A percentile compares a stretch with the other conserved stretches of the same genome.
phyloP scores from a whole-genome alignment of 495 filamentous ascomycete genomes.

The Margaritispora aquatica region DNA sequence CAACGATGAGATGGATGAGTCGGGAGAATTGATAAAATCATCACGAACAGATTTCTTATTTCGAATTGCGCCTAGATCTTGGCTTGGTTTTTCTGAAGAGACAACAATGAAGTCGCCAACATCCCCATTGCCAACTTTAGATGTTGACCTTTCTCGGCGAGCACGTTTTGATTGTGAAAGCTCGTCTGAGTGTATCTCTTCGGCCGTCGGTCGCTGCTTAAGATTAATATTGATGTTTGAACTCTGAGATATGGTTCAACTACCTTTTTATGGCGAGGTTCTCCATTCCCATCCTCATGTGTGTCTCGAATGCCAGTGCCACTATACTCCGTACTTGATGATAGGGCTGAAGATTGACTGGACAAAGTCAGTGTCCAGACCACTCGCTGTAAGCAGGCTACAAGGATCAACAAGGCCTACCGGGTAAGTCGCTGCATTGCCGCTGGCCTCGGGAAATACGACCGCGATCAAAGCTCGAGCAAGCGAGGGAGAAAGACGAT shows the following conservation, averaged over 20 bases:
- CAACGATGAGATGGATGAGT: background rate
- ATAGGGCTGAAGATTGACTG: background rate
- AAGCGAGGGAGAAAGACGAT: background rate
- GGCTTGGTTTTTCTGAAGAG: background rate
- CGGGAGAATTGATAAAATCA: background rate
- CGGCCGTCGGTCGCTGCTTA: background rate
- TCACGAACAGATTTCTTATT: background rate
- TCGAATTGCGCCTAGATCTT: background rate
- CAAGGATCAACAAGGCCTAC: background rate
- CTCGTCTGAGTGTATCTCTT: background rate
- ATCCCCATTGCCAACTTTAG: background rate
- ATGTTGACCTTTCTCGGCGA: background rate
- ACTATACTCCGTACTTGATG: background rate
- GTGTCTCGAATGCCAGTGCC: background rate
- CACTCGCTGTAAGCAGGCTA: background rate
- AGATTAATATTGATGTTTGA: background rate
- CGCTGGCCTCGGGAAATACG: background rate
- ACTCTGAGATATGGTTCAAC: background rate
- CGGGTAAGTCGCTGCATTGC: background rate
- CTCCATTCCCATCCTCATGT: background rate
- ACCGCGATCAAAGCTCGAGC: background rate
- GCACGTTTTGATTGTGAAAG: background rate
- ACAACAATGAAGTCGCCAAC: background rate
- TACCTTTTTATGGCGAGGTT: background rate
- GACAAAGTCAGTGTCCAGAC: no score